Evolutionary conservation across 495 filamentous ascomycete species (phyloP).

Genomic region (Neurospora sp.): DNA sequence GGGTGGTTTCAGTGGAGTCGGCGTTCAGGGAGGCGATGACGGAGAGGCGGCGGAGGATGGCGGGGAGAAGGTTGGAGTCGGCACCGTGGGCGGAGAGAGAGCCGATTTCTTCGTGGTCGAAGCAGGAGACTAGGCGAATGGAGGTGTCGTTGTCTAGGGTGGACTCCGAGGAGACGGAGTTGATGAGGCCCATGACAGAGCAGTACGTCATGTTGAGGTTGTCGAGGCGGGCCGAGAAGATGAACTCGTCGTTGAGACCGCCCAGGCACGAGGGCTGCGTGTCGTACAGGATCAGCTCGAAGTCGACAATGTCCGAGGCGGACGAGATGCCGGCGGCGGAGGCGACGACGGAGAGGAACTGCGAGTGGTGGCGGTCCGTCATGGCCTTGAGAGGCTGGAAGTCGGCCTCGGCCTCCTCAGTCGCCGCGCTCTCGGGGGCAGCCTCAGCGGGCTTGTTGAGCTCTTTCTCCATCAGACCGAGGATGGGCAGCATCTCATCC

Average conservation of each 20-base stretch:
- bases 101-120: conserved; percentile 97
- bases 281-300: conserved; percentile 93
- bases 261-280: conserved; percentile 84
- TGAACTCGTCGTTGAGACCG: conserved; percentile 85
- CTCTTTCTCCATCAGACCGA: conserved; percentile 75
- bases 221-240: conserved; percentile 86
- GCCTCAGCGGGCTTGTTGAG: conserved; percentile 53
- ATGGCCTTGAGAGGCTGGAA: conserved; percentile 66
- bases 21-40: conserved; percentile 50
- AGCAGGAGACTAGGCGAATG: conserved; percentile 83
- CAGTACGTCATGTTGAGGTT: conserved; percentile 95
- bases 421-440: conserved; percentile 24
- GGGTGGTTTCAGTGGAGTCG: conserved; percentile 38
- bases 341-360: conserved; percentile 79
- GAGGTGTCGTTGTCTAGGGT: conserved; percentile 62
- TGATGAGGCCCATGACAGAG: conserved; percentile 67
- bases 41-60: conserved; percentile 78
- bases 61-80: conserved; percentile 81
- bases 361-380: conserved; percentile 79
- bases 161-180: conserved; percentile 51
- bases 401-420: conserved; percentile 36
- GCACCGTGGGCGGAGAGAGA: conserved; percentile 87
- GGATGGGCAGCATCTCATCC: conserved; percentile 87
- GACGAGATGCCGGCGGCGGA: conserved; percentile 56
- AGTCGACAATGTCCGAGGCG: conserved; percentile 70